Conservation (phyloP, 2,329 filamentous ascomycete genomes). For the Trichoderma oligosporum region DNA sequence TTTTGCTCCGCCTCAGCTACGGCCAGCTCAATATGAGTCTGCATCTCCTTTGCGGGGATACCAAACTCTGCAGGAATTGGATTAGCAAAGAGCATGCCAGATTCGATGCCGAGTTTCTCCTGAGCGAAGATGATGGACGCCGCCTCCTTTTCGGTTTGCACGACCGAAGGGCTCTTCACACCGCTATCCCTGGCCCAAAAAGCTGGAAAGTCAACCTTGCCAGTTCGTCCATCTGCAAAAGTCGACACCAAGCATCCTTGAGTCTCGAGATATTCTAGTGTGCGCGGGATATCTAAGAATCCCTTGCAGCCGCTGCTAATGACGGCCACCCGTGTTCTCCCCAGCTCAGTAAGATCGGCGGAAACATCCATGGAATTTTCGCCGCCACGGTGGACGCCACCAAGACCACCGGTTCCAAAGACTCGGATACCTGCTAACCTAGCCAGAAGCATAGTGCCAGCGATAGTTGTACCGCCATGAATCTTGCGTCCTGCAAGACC, state of each 20-base stretch:
- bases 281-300: slow-evolving; percentile 87
- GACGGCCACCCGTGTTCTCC: slow-evolving; percentile 82
- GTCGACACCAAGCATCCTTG: slow-evolving; percentile 80
- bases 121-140: slow-evolving; percentile 86
- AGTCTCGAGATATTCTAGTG: slow-evolving; percentile 72
- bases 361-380: slow-evolving; percentile 89
- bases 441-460: slow-evolving; percentile 88
- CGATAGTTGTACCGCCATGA: slow-evolving; percentile 88
- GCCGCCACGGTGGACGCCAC: slow-evolving; percentile 87
- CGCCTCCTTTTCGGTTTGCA: slow-evolving; percentile 74
- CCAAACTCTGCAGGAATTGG: slow-evolving; percentile 70
- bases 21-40: slow-evolving; percentile 63
- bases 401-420: slow-evolving; percentile 91
- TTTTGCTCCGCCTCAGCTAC: slow-evolving; percentile 60
- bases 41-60: slow-evolving; percentile 69
- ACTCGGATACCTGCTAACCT: slow-evolving; percentile 82
- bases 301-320: slow-evolving; percentile 91
- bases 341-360: slow-evolving; percentile 90
- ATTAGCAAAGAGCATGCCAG: slow-evolving; percentile 84
- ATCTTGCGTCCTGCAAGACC: slow-evolving; percentile 63
- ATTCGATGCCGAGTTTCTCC: slow-evolving; percentile 65
- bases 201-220: slow-evolving; percentile 77
- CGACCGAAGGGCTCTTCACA: slow-evolving; percentile 68
- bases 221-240: slow-evolving; percentile 76
- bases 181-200: slow-evolving; percentile 92